Evolutionary conservation across 176 grass and related monocot genomes (phyloP), one percentile per base, ranked within the genome.

Genomic region (Carex littledalei): DNA sequence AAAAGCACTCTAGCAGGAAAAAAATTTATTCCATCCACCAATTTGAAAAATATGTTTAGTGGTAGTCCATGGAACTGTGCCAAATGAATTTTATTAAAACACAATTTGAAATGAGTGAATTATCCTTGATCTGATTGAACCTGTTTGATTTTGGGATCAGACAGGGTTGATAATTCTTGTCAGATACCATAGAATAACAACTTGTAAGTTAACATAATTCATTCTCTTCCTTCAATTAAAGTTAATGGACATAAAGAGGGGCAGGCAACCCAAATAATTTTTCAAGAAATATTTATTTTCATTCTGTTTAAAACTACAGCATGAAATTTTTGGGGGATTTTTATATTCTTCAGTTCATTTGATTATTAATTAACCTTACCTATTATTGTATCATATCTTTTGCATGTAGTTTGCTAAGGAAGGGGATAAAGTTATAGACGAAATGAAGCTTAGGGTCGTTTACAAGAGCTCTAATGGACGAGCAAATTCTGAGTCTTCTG

Each of bases 381-480:
- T 58, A 68, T 71, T 62, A 1, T 52, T 67, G 56, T 32, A 15
- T 84, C 32, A 60, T 82, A 22, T 75, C n/a, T 93, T 53, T 61
- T 82, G n/a, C 11, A 69, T 76, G 60, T 73, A 98, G 95, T 98
- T 98, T 74, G 95, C 91, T 87, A 98, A 98, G 88, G 95, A 93
- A 13, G 84, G 66, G 9, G 89, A 95, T 81, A 98, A 92, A 82
- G 80, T 92, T 85, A 94, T 98, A 6, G 93, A 98, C 63, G 95
- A 98, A 82, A 88, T 98, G 89, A 98, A 98, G 85, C 93, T 98
- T 63, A 93, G 62, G 67, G 95, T 98, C 84, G 81, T 95, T 83
- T 98, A 98, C 57, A 93, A 85, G 80, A 49, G 85, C 75, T 77
- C 83, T 3, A 86, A 66, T 82, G 67, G 84, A 63, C 86, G 16